Conservation (phyloP, 306 rosid species). For the Corylus americana region DNA sequence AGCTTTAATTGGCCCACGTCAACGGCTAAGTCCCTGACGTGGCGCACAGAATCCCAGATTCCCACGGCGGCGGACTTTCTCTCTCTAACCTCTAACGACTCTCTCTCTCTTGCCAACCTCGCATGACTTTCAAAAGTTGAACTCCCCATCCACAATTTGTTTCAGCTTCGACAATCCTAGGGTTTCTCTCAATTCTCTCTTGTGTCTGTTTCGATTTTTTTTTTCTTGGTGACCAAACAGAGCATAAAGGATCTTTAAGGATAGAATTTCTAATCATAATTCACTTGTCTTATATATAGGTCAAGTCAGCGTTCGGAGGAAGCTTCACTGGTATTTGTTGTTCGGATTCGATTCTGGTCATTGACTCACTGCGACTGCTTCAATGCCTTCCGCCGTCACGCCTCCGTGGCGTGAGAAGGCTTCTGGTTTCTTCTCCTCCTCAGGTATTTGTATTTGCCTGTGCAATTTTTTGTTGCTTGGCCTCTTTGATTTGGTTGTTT, state of each 20-base stretch:
- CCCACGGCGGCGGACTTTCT: neutral
- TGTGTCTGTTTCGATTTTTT: neutral
- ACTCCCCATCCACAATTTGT: too few relatives aligned
- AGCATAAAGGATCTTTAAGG: neutral
- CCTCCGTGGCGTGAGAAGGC: constrained; percentile 96
- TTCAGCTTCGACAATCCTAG: too few relatives aligned
- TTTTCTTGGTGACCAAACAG: neutral
- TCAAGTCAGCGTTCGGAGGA: neutral
- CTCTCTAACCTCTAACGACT: neutral
- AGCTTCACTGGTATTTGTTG: neutral
- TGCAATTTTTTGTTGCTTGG: constrained; percentile 2
- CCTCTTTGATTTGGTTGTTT: constrained; percentile 15
- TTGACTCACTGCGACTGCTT: constrained; percentile 25
- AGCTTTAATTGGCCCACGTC: neutral
- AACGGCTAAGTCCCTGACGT: neutral
- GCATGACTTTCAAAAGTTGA: neutral
- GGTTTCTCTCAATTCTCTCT: neutral
- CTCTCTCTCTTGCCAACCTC: neutral
- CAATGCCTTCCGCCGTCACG: constrained; percentile 72
- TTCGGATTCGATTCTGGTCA: constrained; percentile 36
- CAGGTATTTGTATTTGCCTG: constrained; percentile 48
- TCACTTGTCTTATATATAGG: neutral
- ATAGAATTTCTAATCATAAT: neutral
- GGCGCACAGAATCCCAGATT: neutral
- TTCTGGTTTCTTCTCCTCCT: constrained; percentile 79